Base-by-base conservation (phyloP, 768 basidiomycete species). In the Lentinula detonsa region DNA sequence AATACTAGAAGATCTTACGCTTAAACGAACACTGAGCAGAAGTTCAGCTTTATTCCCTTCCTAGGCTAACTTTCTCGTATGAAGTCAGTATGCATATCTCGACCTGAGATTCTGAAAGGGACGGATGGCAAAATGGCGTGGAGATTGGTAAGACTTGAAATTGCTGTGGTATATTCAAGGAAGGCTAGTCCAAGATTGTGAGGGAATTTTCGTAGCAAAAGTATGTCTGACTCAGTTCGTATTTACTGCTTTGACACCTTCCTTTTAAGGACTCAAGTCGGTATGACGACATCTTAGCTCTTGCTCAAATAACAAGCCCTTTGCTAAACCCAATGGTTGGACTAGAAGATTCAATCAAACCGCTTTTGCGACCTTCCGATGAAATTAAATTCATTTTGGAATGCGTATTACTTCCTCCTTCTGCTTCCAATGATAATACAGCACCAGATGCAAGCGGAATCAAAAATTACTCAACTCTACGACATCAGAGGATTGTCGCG, bases 351-450 rank as follows among this genome's bases (percentile, higher is more conserved):
- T 63, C 66, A 11, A 61, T 75, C 15, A 61, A 65, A 33, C 64
- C 67, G 0, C 63, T 75, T 18, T 61, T 80, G 8, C 73, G 70
- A 6, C 70, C 77, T 1, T 74, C 84, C 4, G 86, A 87, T 51
- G 70, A 73, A 54, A 72, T 81, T 28, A 76, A 74, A 59, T 75
- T 75, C 31, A 61, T 78, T 1, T 64, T 87, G 7, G 76, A 82
- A 49, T 75, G 75, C 9, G 57, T 70, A 45, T 33, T 31, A 10
- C 56, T 40, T 46, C 57, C 33, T 51, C 23, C 31, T 50, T 46
- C 45, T 46, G 45, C 45, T 16, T 51, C 28, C 21, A 35, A 31
- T 4, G 50, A 51, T 18, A 8, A 35, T 35, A 5, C 42, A 57
- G 37, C 37, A 8, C 13, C 37, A 39, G 37, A 31, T 10, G 46